Evolutionary conservation across 176 grass and related monocot genomes (phyloP), one percentile per base, ranked within the genome.

Genomic region (Carex scoparia): DNA sequence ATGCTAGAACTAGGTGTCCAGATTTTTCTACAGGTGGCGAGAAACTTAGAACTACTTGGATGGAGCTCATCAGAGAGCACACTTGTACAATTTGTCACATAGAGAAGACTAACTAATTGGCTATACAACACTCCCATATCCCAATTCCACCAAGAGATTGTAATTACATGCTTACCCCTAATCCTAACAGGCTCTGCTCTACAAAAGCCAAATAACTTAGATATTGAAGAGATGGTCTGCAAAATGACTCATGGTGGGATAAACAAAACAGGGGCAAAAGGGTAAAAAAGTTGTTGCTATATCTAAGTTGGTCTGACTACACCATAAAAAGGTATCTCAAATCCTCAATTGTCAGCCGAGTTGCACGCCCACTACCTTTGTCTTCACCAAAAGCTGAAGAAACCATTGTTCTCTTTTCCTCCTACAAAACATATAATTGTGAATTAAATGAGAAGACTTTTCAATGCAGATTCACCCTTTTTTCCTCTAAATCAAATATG

Each of bases 331-430:
- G 81, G 63, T 92, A 96, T 84, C 88, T 92, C 27, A 99, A 88
- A 87, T 99, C 97, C 48, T 99, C 97, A 27, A 92, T 81, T 1
- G 93, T 96, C 51, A 99, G 93, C 55, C 93, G 76, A 82, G 90
- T 87, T 1, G 90, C 69, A 5, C 93, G 93, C 23, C 90, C 88
- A 55, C 91, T 84, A 0, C 90, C 81, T 86, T 88, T 92, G 63
- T 97, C 89, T 40, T 99, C 97, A 0, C 97, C 97, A 48, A 99
- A 99, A 81, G 97, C 97, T 61, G 93, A 96, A 38, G 84, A 94
- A 44, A 99, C 97, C 93, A 99, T 99, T 31, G 76, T 63, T 88
- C 97, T 90, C 82, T 99, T 99, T 82, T 99, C 97, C 73, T 99
- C 93, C 97, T 99, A 88, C 86, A 23, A 79, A 90, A 69, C 61